These are phyloP conservation scores for Fusarium avenaceum DNA, from an alignment of 2,329 filamentous ascomycete species.

Conservation along the genomic window DNA sequence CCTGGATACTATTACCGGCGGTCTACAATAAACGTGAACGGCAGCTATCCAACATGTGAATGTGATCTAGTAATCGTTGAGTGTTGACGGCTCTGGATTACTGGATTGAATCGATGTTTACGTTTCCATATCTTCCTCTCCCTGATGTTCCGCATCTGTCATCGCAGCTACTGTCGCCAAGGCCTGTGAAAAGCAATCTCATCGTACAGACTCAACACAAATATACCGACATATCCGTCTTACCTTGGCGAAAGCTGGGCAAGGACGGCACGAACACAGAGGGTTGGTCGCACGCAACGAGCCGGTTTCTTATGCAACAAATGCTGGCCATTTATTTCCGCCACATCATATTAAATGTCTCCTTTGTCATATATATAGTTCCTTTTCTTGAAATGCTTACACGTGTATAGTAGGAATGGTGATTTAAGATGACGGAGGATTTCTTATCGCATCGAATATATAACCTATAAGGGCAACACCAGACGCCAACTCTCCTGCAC, in stretches of 20 bases:
- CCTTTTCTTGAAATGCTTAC: too few relatives aligned
- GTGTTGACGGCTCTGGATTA: neutral
- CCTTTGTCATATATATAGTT: conserved; percentile 4
- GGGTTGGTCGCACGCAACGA: neutral
- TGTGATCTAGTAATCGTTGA: neutral
- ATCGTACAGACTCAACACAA: neutral
- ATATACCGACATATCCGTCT: neutral
- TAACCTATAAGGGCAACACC: neutral
- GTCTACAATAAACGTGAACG: too few relatives aligned
- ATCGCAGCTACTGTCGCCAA: neutral
- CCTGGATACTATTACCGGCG: too few relatives aligned
- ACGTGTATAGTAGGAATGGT: neutral
- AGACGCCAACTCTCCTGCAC: neutral
- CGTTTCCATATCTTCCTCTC: neutral
- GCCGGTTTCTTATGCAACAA: neutral
- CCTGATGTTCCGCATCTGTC: neutral
- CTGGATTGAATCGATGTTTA: too few relatives aligned
- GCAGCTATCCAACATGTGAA: too few relatives aligned
- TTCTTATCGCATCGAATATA: neutral
- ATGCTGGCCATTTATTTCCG: neutral
- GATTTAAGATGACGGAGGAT: neutral
- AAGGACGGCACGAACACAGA: neutral
- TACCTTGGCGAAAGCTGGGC: neutral
- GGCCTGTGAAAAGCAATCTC: neutral
- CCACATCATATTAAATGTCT: conserved; percentile 31